Conservation (phyloP, 192 early-diverging fungal genomes). For the Backusella australiensis region DNA sequence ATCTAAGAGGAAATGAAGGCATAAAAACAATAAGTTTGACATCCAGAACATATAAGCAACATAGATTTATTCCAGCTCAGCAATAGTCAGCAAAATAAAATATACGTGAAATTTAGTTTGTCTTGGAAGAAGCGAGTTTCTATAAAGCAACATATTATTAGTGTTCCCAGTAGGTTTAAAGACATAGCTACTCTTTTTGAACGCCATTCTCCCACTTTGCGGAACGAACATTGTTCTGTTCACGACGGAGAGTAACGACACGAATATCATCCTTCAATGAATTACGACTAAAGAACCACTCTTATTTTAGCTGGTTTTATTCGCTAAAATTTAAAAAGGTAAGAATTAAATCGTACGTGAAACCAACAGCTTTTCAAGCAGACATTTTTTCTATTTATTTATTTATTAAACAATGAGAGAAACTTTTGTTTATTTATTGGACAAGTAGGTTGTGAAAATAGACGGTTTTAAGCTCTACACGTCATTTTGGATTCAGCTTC, state of each 20-base stretch:
- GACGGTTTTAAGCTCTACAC: not conserved
- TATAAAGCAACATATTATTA: not conserved
- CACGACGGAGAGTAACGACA: constrained; percentile 62
- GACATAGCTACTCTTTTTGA: constrained; percentile 38
- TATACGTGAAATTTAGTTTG: not conserved
- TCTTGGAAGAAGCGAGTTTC: not conserved
- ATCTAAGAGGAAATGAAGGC: too few relatives aligned
- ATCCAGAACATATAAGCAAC: too few relatives aligned
- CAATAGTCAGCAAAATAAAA: too few relatives aligned
- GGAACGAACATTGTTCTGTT: constrained; percentile 71
- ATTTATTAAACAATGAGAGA: not conserved
- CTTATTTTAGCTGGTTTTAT: not conserved
- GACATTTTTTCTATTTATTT: not conserved
- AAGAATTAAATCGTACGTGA: constrained; percentile 29
- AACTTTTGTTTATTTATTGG: not conserved
- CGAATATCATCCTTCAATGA: constrained; percentile 74
- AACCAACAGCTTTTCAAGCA: constrained; percentile 46
- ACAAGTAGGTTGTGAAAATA: not conserved
- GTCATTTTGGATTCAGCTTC: not conserved
- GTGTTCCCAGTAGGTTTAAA: not conserved
- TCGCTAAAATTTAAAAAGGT: too few relatives aligned
- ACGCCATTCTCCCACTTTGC: constrained; percentile 78
- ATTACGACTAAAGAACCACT: constrained; percentile 59
- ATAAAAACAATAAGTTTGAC: too few relatives aligned
- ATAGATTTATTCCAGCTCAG: too few relatives aligned